Conservation (phyloP, 2,329 filamentous ascomycete genomes). For the Lanzia echinophila region DNA sequence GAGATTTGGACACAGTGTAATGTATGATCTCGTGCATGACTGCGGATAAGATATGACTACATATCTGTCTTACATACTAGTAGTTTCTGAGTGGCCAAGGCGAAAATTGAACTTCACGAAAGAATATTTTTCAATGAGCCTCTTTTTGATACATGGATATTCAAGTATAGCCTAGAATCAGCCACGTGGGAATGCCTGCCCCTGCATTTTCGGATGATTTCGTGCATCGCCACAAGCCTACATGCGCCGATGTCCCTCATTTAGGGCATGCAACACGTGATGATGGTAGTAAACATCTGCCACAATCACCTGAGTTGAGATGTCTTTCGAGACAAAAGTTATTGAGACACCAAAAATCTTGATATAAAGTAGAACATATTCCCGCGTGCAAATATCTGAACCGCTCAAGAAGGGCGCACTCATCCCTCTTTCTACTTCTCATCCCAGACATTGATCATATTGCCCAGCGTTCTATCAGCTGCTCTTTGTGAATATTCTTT, state of each 20-base stretch:
- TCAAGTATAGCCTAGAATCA: constrained; percentile 1
- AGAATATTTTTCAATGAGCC: background rate
- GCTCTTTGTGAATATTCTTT: constrained; percentile 43
- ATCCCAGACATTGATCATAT: constrained; percentile 14
- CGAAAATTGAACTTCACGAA: background rate
- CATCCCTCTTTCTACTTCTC: background rate
- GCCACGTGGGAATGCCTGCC: constrained; percentile 4
- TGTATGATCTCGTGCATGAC: background rate
- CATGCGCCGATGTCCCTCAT: background rate
- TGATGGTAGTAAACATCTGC: constrained; percentile 10
- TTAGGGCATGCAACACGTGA: background rate
- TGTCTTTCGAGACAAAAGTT: background rate
- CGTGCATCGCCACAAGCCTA: constrained; percentile 5
- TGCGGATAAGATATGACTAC: background rate
- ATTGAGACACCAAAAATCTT: background rate
- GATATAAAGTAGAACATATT: constrained; percentile 1
- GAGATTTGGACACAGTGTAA: background rate
- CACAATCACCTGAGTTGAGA: constrained; percentile 6
- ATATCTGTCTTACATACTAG: constrained; percentile 3
- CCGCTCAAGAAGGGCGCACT: background rate
- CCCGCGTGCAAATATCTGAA: background rate
- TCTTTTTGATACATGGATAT: background rate
- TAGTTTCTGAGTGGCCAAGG: no score
- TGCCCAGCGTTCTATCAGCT: constrained; percentile 41
- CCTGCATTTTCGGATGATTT: constrained; percentile 7